Conservation (phyloP, 345 rosid species). For the Noccaea caerulescens region DNA sequence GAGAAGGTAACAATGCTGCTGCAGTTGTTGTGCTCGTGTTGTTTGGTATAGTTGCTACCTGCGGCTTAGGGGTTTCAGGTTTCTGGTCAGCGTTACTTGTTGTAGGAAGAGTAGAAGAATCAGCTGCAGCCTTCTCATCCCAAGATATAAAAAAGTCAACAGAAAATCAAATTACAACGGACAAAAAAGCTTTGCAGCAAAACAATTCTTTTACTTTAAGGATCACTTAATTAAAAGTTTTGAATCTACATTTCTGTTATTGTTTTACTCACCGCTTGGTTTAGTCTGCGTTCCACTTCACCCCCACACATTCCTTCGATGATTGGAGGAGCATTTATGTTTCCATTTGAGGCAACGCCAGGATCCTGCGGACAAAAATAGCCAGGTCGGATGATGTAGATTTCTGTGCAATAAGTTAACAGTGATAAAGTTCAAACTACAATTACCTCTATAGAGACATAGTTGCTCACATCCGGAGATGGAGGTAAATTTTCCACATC, state of each 20-base stretch:
- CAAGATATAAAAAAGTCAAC: conserved; percentile 40
- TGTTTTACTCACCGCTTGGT: conserved; percentile 58
- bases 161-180: conserved; percentile 7
- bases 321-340: conserved; percentile 52
- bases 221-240: neutral
- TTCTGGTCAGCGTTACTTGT: conserved; percentile 57
- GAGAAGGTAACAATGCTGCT: conserved; percentile 54
- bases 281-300: conserved; percentile 74
- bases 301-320: conserved; percentile 80
- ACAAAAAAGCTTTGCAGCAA: neutral
- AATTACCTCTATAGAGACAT: conserved; percentile 86
- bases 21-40: conserved; percentile 47
- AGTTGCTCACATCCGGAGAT: conserved; percentile 93
- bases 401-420: conserved; percentile 9
- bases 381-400: conserved; percentile 28
- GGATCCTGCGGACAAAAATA: conserved; percentile 62
- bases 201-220: no score
- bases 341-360: conserved; percentile 73
- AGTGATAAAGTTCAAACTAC: conserved; percentile 23
- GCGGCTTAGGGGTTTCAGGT: conserved; percentile 66
- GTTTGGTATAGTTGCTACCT: conserved; percentile 53
- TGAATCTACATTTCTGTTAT: conserved; percentile 6
- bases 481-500: conserved; percentile 73
- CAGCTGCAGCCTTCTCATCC: conserved; percentile 59
- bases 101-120: conserved; percentile 48